A percentile compares a stretch with the other conserved stretches of the same genome.
Conservation (phyloP, 108 stramenopile genomes). For the Discostella stelligeroides region DNA sequence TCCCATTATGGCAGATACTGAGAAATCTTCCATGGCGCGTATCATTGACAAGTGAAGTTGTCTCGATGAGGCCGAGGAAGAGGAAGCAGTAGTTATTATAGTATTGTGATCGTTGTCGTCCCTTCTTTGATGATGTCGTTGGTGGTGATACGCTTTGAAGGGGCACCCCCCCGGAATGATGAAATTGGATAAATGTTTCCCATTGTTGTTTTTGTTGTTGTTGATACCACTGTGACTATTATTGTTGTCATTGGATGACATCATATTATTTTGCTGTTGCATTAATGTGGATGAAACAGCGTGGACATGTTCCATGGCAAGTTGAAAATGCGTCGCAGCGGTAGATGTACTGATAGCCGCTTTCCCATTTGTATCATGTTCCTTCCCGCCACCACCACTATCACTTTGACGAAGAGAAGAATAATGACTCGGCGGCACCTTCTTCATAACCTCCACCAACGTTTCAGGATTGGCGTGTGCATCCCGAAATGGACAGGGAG, state of each 20-base stretch:
- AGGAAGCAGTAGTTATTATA: too few species aligned
- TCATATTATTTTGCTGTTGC: neutral
- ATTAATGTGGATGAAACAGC: neutral
- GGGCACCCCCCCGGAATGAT: neutral
- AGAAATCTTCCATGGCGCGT: too few species aligned
- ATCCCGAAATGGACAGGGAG: conserved; percentile 1
- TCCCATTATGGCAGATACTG: too few species aligned
- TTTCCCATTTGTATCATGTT: neutral
- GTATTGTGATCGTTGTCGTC: too few species aligned
- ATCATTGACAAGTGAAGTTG: neutral
- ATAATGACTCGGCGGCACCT: conserved; percentile 1
- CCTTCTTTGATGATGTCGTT: too few species aligned
- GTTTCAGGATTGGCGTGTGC: neutral
- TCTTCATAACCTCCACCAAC: neutral
- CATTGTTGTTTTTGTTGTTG: neutral
- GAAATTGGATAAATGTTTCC: neutral
- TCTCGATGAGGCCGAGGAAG: too few species aligned
- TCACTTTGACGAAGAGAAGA: neutral
- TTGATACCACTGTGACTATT: neutral
- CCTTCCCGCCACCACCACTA: neutral
- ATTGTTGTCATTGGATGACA: neutral
- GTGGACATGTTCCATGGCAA: conserved; percentile 3
- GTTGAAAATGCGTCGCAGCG: neutral
- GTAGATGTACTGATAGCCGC: too few species aligned
- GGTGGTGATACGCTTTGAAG: neutral